Percentiles rank a stretch among this genome's conserved stretches.
These are phyloP conservation scores for Penicillium sp. DNA, from an alignment of 2,329 filamentous ascomycete genomes.

Conservation along the genomic window DNA sequence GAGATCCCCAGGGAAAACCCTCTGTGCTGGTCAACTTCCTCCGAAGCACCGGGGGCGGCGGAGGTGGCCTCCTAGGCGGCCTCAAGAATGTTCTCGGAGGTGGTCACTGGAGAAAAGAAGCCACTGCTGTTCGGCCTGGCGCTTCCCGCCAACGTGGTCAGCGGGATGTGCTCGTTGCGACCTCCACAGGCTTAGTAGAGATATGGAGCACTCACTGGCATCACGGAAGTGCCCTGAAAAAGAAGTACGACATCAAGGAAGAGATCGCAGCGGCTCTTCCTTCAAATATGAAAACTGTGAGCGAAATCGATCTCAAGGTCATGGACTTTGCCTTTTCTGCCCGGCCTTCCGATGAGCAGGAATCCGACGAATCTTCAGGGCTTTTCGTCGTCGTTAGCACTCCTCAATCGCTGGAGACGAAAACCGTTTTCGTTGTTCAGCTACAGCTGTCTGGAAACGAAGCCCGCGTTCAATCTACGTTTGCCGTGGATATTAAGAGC, in stretches of 20 bases:
- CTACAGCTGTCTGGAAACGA: constrained; percentile 62
- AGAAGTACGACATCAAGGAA: constrained; percentile 72
- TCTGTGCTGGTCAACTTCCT: constrained; percentile 78
- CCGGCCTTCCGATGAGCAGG: constrained; percentile 36
- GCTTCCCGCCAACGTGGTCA: constrained; percentile 75
- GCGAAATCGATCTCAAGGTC: constrained; percentile 68
- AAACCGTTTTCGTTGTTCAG: constrained; percentile 77
- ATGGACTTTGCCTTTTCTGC: constrained; percentile 74
- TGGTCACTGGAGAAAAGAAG: constrained; percentile 72
- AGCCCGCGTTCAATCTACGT: constrained; percentile 66
- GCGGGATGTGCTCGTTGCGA: constrained; percentile 79
- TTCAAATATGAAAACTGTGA: constrained; percentile 55
- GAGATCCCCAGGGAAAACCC: constrained; percentile 85
- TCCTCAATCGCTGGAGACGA: constrained; percentile 52
- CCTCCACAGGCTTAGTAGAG: constrained; percentile 76
- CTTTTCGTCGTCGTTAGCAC: constrained; percentile 67
- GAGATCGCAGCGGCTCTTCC: constrained; percentile 67
- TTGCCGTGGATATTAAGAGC: constrained; percentile 69
- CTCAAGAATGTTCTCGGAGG: constrained; percentile 76
- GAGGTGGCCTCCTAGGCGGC: constrained; percentile 75
- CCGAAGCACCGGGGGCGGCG: constrained; percentile 61
- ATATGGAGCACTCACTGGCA: constrained; percentile 89
- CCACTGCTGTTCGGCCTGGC: constrained; percentile 79
- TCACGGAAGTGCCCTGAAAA: constrained; percentile 75
- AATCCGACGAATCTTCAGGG: constrained; percentile 52